These are phyloP conservation scores for Musa itinerans DNA, from an alignment of 176 grass and related monocot species.

Conservation along the genomic window DNA sequence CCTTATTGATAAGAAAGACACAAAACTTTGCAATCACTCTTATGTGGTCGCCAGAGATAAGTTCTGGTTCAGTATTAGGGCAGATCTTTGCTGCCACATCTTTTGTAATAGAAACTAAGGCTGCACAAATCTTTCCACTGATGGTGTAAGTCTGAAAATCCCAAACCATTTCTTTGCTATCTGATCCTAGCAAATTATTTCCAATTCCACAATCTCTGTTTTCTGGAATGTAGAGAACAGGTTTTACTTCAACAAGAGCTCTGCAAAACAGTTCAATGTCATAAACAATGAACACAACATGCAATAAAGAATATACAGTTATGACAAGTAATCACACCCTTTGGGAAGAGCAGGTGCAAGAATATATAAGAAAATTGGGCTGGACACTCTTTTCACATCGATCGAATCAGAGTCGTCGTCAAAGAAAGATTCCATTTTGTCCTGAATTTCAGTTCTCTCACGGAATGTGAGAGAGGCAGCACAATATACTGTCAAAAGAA, in stretches of 20 bases:
- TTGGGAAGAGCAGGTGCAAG: slow-evolving; percentile 74
- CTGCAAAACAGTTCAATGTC: slow-evolving; percentile 28
- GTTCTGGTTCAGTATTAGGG: slow-evolving; percentile 12
- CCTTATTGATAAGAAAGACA: slow-evolving; percentile 37
- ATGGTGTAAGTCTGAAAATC: slow-evolving; percentile 29
- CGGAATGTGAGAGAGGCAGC: slow-evolving; percentile 40
- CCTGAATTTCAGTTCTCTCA: slow-evolving; percentile 46
- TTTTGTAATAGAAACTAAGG: slow-evolving; percentile 52
- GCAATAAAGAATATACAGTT: background rate
- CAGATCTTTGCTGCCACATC: slow-evolving; percentile 45
- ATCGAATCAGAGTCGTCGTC: slow-evolving; percentile 16
- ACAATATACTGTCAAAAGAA: slow-evolving; percentile 79
- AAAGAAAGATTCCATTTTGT: slow-evolving; percentile 36
- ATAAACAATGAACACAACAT: background rate
- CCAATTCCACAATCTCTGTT: slow-evolving; percentile 31
- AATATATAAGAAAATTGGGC: slow-evolving; percentile 63
- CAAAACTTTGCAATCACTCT: slow-evolving; percentile 47
- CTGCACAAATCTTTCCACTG: slow-evolving; percentile 45
- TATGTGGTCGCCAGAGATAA: slow-evolving; percentile 26
- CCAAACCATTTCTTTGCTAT: slow-evolving; percentile 25
- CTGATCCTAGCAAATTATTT: slow-evolving; percentile 10
- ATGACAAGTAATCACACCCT: slow-evolving; percentile 40
- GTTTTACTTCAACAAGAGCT: slow-evolving; percentile 73
- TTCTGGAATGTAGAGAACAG: slow-evolving; percentile 40
- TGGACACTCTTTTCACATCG: slow-evolving; percentile 24